These are phyloP conservation scores for Penicillium sp. DNA, from an alignment of 2,329 filamentous ascomycete species.

Conservation along the genomic window DNA sequence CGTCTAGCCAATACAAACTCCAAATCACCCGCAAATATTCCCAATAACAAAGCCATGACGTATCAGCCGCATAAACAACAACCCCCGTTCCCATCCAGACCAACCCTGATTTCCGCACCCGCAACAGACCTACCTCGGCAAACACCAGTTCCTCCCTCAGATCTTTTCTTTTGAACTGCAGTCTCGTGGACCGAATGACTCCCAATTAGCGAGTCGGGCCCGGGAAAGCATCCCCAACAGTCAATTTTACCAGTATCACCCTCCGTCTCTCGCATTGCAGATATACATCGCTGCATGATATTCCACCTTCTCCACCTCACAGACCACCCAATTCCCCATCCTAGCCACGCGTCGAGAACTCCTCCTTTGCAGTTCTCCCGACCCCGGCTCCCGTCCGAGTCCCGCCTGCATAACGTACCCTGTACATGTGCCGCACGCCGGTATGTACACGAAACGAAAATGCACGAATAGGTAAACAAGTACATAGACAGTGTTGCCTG, in stretches of 20 bases:
- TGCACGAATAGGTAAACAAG: too few relatives aligned
- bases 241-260: neutral
- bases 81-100: slow-evolving; percentile 4
- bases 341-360: too few relatives aligned
- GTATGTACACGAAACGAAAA: too few relatives aligned
- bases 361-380: too few relatives aligned
- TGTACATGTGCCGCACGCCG: too few relatives aligned
- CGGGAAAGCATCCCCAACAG: neutral
- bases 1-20: neutral
- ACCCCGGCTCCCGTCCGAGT: too few relatives aligned
- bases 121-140: slow-evolving; percentile 6
- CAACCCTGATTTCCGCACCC: neutral
- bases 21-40: neutral
- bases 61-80: slow-evolving; percentile 6
- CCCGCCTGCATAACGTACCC: too few relatives aligned
- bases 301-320: too few relatives aligned
- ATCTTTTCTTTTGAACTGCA: slow-evolving; percentile 5
- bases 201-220: slow-evolving; percentile 3
- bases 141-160: slow-evolving; percentile 1
- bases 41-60: slow-evolving; percentile 1
- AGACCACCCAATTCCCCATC: too few relatives aligned
- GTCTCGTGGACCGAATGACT: slow-evolving; percentile 11
- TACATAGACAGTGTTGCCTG: too few relatives aligned
- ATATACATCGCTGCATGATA: too few relatives aligned
- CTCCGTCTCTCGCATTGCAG: too few relatives aligned